These are phyloP conservation scores for Aspergillaceae sp. DNA, from an alignment of 2,329 filamentous ascomycete genomes.

Conservation along the genomic window DNA sequence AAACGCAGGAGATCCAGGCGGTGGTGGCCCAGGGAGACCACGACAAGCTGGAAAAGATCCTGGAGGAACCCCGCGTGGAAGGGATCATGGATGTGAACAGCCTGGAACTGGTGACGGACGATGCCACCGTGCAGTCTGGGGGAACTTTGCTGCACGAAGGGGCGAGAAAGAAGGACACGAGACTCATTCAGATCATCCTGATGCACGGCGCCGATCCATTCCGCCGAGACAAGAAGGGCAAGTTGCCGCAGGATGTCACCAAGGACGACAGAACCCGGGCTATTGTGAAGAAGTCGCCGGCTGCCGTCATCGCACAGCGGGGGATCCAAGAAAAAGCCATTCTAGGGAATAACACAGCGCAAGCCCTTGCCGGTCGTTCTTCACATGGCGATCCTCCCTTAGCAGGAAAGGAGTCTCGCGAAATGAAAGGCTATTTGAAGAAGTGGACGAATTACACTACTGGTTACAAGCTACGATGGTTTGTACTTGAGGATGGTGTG, in stretches of 20 bases:
- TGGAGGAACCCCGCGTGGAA: constrained; percentile 79
- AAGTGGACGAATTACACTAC: constrained; percentile 99
- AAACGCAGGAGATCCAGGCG: constrained; percentile 74
- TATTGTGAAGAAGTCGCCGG: constrained; percentile 88
- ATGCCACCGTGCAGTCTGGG: constrained; percentile 66
- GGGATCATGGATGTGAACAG: constrained; percentile 87
- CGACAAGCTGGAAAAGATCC: constrained; percentile 63
- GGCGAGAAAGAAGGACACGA: constrained; percentile 74
- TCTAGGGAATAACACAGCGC: constrained; percentile 60
- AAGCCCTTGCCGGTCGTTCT: constrained; percentile 45
- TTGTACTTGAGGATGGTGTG: constrained; percentile 93
- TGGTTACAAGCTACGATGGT: constrained; percentile 95
- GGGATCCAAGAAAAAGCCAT: constrained; percentile 97
- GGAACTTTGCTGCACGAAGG: constrained; percentile 91
- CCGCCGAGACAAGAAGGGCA: constrained; percentile 86
- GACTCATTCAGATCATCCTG: constrained; percentile 79
- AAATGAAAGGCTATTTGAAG: constrained; percentile 98
- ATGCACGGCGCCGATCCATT: constrained; percentile 96
- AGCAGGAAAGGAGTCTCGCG: constrained; percentile 76
- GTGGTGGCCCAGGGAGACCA: constrained; percentile 67
- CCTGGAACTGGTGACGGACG: constrained; percentile 76
- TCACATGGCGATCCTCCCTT: constrained; percentile 43
- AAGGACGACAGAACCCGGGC: constrained; percentile 83
- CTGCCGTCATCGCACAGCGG: constrained; percentile 84
- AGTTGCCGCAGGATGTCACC: constrained; percentile 89